Percentiles rank a stretch among this genome's conserved stretches.
These are phyloP conservation scores for Sordariomycetes sp. DNA, from an alignment of 2,329 filamentous ascomycete species.

Conservation along the genomic window DNA sequence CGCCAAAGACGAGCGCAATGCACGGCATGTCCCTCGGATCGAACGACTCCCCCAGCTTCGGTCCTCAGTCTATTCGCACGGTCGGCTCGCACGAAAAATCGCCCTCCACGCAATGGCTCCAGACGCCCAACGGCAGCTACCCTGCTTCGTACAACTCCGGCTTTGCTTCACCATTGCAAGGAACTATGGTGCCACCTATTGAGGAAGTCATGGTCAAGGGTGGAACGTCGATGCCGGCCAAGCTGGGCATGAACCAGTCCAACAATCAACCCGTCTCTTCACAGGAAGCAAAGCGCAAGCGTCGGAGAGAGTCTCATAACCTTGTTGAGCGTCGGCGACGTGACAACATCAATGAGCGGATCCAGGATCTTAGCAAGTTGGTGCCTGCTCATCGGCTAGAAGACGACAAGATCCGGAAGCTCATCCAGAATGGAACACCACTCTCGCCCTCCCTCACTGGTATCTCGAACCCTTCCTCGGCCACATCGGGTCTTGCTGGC, in stretches of 20 bases:
- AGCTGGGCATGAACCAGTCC: conserved; percentile 46
- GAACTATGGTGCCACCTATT: conserved; percentile 61
- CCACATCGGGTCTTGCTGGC: conserved; percentile 80
- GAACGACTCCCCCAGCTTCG: conserved; percentile 62
- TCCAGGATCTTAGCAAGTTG: conserved; percentile 89
- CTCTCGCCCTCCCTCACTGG: conserved; percentile 74
- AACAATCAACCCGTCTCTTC: conserved; percentile 46
- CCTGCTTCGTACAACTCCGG: conserved; percentile 84
- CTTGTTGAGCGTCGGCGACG: conserved; percentile 87
- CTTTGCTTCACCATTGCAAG: conserved; percentile 72
- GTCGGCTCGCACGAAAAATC: conserved; percentile 68
- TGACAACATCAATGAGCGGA: conserved; percentile 98
- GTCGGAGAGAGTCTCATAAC: conserved; percentile 90
- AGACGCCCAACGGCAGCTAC: conserved; percentile 67
- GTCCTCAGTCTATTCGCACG: conserved; percentile 69
- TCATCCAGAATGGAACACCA: conserved; percentile 85
- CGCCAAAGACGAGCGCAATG: conserved; percentile 74
- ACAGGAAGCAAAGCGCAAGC: conserved; percentile 87
- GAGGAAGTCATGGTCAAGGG: conserved; percentile 84
- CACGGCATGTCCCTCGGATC: conserved; percentile 59
- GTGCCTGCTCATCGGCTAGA: conserved; percentile 89
- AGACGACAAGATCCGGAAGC: conserved; percentile 93
- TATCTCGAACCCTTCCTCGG: conserved; percentile 58
- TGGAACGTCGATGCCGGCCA: conserved; percentile 80
- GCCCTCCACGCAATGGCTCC: conserved; percentile 82